Percentiles rank a stretch among this genome's conserved stretches.
Evolutionary conservation across 805 yeast species (phyloP).

Genomic region (Kodamaea kakaduensis): DNA sequence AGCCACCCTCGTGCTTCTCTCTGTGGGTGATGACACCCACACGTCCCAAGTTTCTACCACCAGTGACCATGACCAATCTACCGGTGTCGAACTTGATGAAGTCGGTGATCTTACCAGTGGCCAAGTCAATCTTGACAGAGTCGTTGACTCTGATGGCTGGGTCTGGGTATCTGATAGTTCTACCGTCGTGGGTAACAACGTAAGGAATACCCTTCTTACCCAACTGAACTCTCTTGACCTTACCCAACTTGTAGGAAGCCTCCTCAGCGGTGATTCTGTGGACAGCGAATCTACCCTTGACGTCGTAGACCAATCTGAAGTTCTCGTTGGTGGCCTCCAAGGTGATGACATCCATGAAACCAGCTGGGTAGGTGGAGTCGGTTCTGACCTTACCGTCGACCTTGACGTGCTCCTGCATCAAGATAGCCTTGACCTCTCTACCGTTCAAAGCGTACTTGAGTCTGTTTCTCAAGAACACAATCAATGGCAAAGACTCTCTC

Average conservation of each 20-base stretch:
- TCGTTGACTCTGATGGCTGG: conserved; percentile 22
- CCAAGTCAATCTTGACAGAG: conserved; percentile 24
- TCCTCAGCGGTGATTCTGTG: conserved; percentile 27
- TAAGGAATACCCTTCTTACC: conserved; percentile 26
- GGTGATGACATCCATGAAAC: conserved; percentile 31
- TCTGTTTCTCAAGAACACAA: conserved; percentile 32
- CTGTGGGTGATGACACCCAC: conserved; percentile 41
- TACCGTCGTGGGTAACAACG: conserved; percentile 27
- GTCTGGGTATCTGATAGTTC: conserved; percentile 27
- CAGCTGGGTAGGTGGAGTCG: conserved; percentile 31
- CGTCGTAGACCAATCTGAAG: conserved; percentile 28
- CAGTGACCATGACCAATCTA: conserved; percentile 40
- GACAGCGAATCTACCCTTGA: conserved; percentile 27
- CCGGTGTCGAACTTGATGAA: conserved; percentile 39
- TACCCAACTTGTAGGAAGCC: conserved; percentile 25
- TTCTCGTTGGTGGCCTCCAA: conserved; percentile 31
- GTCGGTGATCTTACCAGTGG: conserved; percentile 26
- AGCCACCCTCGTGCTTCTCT: conserved; percentile 43
- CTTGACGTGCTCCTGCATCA: conserved; percentile 33
- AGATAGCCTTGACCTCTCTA: conserved; percentile 32
- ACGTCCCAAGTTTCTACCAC: conserved; percentile 43
- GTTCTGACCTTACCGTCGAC: conserved; percentile 34
- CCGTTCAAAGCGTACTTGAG: conserved; percentile 33
- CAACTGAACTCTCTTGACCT: conserved; percentile 24
- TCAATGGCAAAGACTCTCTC: conserved; percentile 33